Base-by-base conservation (phyloP, 2,329 filamentous ascomycete genomes). In the Talaromyces sp. region DNA sequence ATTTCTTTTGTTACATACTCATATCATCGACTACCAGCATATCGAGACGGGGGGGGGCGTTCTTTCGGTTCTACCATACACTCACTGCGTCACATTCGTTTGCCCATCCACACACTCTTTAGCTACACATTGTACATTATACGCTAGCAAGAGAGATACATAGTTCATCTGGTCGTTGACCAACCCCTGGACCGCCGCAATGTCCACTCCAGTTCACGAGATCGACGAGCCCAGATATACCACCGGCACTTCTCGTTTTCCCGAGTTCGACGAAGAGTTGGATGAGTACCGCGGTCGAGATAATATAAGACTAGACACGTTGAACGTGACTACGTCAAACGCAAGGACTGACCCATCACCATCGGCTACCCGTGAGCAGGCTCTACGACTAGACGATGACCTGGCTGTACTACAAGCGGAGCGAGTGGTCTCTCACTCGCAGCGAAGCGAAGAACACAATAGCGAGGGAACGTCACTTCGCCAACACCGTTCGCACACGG, bases 331-430 rank as follows among this genome's bases (percentile, higher is more conserved):
- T 9, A 48, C 37, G 5, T 44, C 33, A 12, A 35, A 37, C 3
- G 23, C 39, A 25, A 31, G 46, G 14, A 40, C 62, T 14, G 63
- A 72, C 64, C 69, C 67, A 44, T 87, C 86, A 0, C 82, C 84
- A 1, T 85, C 84, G 0, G 79, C 82, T 63, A 80, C 79, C 16
- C 81, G 86, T 42, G 87, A 89, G 72, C 80, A 87, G 69, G 81
- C 83, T 5, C 80, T 81, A 64, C 80, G 86, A 54, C 75, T 90
- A 33, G 83, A 88, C 61, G 88, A 91, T 73, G 87, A 90, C 64
- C 75, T 90, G 59, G 80, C 84, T 48, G 77, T 90, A 71, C 78
- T 89, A 52, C 83, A 87, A 66, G 84, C 86, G 1, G 88, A 91
- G 75, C 81, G 84, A 11, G 80, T 86, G 61, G 81, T 84, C 1